Evolutionary conservation across 805 yeast genomes (phyloP).

Genomic region (Ogataea nonfermentans): DNA sequence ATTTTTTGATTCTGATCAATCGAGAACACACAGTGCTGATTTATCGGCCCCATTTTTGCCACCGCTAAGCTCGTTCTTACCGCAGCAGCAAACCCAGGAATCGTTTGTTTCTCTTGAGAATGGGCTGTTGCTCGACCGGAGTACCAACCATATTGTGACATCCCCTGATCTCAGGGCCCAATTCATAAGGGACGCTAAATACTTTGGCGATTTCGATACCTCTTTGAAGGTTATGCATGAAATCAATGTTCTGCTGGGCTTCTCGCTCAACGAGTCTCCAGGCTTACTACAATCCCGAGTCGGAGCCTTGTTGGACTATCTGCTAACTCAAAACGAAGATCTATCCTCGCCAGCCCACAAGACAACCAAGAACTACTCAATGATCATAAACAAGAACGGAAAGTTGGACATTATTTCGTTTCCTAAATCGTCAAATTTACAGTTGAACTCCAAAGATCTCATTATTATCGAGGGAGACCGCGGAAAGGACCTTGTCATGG

Average conservation of each 20-base stretch:
- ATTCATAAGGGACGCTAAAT: conserved; percentile 48
- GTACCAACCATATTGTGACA: conserved; percentile 49
- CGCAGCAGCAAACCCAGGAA: conserved; percentile 9
- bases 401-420: conserved; percentile 66
- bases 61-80: conserved; percentile 6
- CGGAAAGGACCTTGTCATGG: conserved; percentile 76
- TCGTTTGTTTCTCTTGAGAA: conserved; percentile 47
- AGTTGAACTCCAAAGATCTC: conserved; percentile 57
- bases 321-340: conserved; percentile 45
- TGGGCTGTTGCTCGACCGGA: conserved; percentile 56
- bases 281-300: conserved; percentile 24
- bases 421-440: conserved; percentile 61
- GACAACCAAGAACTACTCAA: conserved; percentile 35
- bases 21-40: conserved; percentile 22
- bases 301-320: conserved; percentile 36
- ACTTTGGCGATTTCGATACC: conserved; percentile 48
- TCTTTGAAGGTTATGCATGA: conserved; percentile 40
- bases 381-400: conserved; percentile 38
- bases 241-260: conserved; percentile 31
- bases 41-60: conserved; percentile 7
- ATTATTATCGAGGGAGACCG: conserved; percentile 82
- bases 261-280: conserved; percentile 14
- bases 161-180: conserved; percentile 53
- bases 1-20: conserved; percentile 20
- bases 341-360: conserved; percentile 35